Evolutionary conservation across 495 filamentous ascomycete genomes (phyloP), one percentile per base, ranked within the genome.

Genomic region (Glarea lozoyensis): DNA sequence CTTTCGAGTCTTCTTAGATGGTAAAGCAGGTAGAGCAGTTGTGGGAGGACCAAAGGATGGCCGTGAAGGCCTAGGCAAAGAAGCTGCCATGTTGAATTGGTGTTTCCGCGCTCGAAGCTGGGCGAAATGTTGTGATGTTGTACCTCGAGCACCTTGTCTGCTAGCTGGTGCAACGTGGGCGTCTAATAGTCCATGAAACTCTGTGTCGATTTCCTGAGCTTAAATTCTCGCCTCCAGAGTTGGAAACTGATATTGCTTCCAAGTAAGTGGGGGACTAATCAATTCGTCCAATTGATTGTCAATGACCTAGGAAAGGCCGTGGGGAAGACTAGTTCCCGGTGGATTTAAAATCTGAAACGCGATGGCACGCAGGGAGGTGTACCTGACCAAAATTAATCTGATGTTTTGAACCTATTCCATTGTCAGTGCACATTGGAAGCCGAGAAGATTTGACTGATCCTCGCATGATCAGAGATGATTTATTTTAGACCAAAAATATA

Each of bases 1-100:
- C 52, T 78, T 85, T 37, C 84, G 73, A 9, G 81, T 72, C 62
- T 86, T 89, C n/a, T 71, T 62, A 16, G 77, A 63, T 9, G 86
- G 81, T 24, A 89, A 67, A 2, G 82, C 75, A 4, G 86, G 82
- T 30, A 88, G 66, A 34, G 82, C 66, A 11, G 72, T 69, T 7
- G 74, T 73, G 30, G 83, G 78, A 17, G 84, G 79, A 45, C 73
- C 77, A 45, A 78, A 73, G 0, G 55, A 58, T 3, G 55, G 55
- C 43, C 55, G 43, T 18, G 55, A 52, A 2, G 79, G 70, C 59
- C 73, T 70, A n/a, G 83, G 82, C 38, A 87, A 62, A 12, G 78
- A 69, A 18, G 75, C 76, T 33, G 78, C 69, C 77, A 81, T 83
- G 35, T 16, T 59, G 36, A 32, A 37, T 16, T 25, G 19, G 23